A percentile compares a stretch with the other conserved stretches of the same genome.
Conservation (phyloP, 2,329 filamentous ascomycete species). For the Talaromyces amestolkiae region DNA sequence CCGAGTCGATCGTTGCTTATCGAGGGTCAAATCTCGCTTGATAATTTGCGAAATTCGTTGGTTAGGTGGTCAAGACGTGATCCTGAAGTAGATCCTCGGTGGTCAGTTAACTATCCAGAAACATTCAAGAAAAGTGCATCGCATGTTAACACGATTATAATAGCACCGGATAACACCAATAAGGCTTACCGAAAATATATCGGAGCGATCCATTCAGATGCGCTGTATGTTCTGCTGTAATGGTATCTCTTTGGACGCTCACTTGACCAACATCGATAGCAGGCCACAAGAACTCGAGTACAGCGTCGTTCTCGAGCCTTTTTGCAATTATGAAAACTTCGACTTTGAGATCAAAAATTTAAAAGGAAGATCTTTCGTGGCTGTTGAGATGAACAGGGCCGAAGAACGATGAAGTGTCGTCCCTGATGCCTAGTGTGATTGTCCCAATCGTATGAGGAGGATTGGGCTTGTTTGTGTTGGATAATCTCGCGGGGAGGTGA, state of each 20-base stretch:
- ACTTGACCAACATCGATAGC: neutral
- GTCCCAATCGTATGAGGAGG: neutral
- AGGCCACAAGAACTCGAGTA: neutral
- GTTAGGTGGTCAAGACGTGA: neutral
- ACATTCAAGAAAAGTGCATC: neutral
- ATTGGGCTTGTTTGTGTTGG: conserved; percentile 13
- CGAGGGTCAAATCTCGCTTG: neutral
- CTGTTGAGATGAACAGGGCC: neutral
- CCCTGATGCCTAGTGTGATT: neutral
- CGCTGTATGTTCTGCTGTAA: neutral
- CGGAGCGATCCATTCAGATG: neutral
- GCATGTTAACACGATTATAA: neutral
- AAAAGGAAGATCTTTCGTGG: neutral
- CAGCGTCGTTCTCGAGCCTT: neutral
- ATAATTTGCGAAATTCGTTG: neutral
- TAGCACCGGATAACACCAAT: neutral
- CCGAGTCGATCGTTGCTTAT: neutral
- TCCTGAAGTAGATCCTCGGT: neutral
- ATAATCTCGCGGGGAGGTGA: conserved; percentile 18
- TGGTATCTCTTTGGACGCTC: neutral
- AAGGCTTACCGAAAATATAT: neutral
- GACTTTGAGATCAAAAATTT: no score
- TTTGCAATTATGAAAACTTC: no score
- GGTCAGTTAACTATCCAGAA: neutral
- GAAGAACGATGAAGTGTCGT: neutral